Evolutionary conservation across 2,329 filamentous ascomycete species (phyloP).

Genomic region (Apiospora kogelbergensis): DNA sequence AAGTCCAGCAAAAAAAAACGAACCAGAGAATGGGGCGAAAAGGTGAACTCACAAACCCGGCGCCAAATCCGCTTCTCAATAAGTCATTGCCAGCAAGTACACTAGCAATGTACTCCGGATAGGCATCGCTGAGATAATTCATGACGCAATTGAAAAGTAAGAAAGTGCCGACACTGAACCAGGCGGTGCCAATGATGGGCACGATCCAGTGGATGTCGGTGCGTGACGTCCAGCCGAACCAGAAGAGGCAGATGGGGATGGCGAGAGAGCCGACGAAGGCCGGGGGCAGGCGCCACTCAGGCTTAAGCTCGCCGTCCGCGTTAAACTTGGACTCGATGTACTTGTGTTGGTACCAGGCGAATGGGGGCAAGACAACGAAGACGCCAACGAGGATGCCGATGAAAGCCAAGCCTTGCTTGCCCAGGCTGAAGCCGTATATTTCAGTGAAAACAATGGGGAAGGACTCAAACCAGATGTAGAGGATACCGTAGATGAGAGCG

Average conservation of each 20-base stretch:
- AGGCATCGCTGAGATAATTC: slow-evolving; percentile 25
- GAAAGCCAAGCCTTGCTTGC: slow-evolving; percentile 48
- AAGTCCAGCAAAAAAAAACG: background rate
- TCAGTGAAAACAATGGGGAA: slow-evolving; percentile 53
- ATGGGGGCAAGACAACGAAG: slow-evolving; percentile 51
- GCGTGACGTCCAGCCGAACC: slow-evolving; percentile 59
- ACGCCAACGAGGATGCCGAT: slow-evolving; percentile 46
- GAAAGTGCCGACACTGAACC: slow-evolving; percentile 37
- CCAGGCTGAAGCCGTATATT: slow-evolving; percentile 50
- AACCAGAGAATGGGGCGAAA: background rate
- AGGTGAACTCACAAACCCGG: slow-evolving; percentile 19
- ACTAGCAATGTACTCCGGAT: slow-evolving; percentile 21
- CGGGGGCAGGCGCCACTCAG: slow-evolving; percentile 66
- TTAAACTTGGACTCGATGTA: slow-evolving; percentile 63
- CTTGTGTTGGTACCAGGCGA: slow-evolving; percentile 63
- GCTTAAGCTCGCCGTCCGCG: slow-evolving; percentile 56
- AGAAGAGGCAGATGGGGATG: slow-evolving; percentile 54
- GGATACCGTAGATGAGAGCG: slow-evolving; percentile 47
- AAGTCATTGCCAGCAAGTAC: slow-evolving; percentile 26
- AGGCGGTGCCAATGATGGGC: slow-evolving; percentile 49
- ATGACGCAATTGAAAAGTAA: slow-evolving; percentile 26
- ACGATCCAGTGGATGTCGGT: slow-evolving; percentile 54
- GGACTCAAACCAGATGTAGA: slow-evolving; percentile 53
- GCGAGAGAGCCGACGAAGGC: slow-evolving; percentile 56
- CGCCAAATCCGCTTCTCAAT: slow-evolving; percentile 21